Conservation (phyloP, 208 protist species). For the Crithidia bombi region DNA sequence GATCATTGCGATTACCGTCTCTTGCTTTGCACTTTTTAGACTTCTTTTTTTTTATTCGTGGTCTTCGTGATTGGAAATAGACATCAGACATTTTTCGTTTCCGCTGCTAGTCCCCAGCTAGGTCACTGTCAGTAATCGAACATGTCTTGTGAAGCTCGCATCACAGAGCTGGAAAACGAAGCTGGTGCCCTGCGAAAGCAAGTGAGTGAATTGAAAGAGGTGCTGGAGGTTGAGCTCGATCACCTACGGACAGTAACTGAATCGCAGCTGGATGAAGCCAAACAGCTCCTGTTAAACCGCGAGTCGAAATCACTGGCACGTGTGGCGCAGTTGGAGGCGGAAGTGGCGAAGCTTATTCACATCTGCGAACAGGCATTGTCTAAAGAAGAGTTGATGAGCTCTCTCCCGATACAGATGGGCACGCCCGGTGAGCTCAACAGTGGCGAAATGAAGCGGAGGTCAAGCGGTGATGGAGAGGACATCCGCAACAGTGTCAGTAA, state of each 20-base stretch:
- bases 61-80: no score
- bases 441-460: not conserved
- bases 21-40: not conserved
- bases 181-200: slow-evolving; percentile 15
- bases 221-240: slow-evolving; percentile 14
- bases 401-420: not conserved
- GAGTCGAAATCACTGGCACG: slow-evolving; percentile 11
- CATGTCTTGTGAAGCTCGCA: slow-evolving; percentile 17
- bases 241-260: slow-evolving; percentile 14
- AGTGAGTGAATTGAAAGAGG: slow-evolving; percentile 7
- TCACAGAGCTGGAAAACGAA: slow-evolving; percentile 25
- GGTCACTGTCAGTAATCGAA: no score
- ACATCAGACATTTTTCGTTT: not conserved
- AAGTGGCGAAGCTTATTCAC: slow-evolving; percentile 4
- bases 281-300: slow-evolving; percentile 6
- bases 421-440: not conserved
- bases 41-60: not conserved
- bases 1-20: not conserved
- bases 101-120: no score
- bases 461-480: not conserved
- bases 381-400: slow-evolving; percentile 1
- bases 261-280: slow-evolving; percentile 12
- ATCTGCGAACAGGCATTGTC: slow-evolving; percentile 10
- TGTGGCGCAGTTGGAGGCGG: slow-evolving; percentile 4
- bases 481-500: not conserved